Conservation (phyloP, 441 rosid genomes). For the Populus tomentosa region DNA sequence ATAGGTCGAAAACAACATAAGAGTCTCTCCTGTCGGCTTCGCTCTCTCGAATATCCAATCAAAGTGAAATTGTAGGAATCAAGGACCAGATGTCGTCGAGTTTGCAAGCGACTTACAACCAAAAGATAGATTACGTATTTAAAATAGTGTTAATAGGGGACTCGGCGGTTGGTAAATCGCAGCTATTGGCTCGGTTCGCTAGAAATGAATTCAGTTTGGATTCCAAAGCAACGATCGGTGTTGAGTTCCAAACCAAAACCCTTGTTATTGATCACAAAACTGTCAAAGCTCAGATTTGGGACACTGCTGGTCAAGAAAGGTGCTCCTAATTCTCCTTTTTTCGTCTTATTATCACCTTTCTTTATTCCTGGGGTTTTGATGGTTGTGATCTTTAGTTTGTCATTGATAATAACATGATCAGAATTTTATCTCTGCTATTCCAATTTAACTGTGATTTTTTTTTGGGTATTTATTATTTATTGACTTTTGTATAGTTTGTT, state of each 20-base stretch:
- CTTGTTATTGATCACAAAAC: slow-evolving; percentile 51
- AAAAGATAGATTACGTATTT: slow-evolving; percentile 42
- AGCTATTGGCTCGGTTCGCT: no score
- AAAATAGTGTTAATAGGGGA: slow-evolving; percentile 38
- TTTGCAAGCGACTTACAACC: slow-evolving; percentile 27
- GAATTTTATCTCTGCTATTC: background rate
- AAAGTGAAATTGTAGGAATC: background rate
- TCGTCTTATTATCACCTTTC: no score
- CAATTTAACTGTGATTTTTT: background rate
- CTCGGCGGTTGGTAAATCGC: no score
- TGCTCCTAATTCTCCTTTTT: slow-evolving; percentile 4
- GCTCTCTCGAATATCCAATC: background rate
- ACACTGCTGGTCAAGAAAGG: slow-evolving; percentile 68
- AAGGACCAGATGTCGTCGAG: slow-evolving; percentile 14
- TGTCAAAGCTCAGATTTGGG: slow-evolving; percentile 77
- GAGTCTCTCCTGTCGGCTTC: background rate
- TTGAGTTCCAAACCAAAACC: slow-evolving; percentile 17
- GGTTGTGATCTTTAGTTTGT: background rate
- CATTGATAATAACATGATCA: background rate
- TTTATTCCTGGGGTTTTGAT: no score
- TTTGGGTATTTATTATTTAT: background rate
- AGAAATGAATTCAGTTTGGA: no score
- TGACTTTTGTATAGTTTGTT: background rate
- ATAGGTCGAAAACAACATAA: background rate
- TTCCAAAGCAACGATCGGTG: no score